Conservation (phyloP, 805 yeast genomes). For the Candida silvatica region DNA sequence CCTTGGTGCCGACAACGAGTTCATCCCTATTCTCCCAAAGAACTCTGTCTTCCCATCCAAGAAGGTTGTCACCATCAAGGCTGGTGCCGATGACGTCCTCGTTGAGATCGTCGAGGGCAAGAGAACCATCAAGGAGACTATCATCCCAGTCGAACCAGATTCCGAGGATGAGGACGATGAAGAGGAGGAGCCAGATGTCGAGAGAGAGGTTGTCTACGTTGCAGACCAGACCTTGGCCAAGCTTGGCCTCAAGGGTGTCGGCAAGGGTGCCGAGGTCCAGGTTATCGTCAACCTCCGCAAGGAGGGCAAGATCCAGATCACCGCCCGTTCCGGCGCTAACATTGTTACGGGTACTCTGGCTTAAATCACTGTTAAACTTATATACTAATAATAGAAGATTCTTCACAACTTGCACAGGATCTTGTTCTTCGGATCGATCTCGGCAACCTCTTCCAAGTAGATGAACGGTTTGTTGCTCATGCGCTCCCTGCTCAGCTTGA, state of each 20-base stretch:
- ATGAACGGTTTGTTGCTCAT: slow-evolving; percentile 3
- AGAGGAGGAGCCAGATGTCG: slow-evolving; percentile 88
- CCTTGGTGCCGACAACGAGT: slow-evolving; percentile 59
- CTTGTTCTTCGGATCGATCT: slow-evolving; percentile 2
- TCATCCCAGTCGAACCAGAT: slow-evolving; percentile 57
- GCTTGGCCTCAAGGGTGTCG: slow-evolving; percentile 63
- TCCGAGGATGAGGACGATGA: slow-evolving; percentile 42
- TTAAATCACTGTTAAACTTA: too few species aligned
- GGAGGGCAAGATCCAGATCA: slow-evolving; percentile 55
- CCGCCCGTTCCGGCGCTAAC: slow-evolving; percentile 48
- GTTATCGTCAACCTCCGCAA: slow-evolving; percentile 55
- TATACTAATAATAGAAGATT: slow-evolving; percentile 4
- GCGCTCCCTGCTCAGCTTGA: slow-evolving; percentile 5
- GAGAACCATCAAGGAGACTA: slow-evolving; percentile 74
- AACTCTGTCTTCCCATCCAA: slow-evolving; percentile 91
- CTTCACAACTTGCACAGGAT: slow-evolving; percentile 4
- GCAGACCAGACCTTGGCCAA: slow-evolving; percentile 73
- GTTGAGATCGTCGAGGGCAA: slow-evolving; percentile 80
- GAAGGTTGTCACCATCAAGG: slow-evolving; percentile 57
- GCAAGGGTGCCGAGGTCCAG: slow-evolving; percentile 60
- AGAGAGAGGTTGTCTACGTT: slow-evolving; percentile 64
- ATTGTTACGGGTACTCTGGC: slow-evolving; percentile 41
- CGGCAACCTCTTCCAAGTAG: slow-evolving; percentile 3
- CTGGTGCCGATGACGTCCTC: slow-evolving; percentile 53
- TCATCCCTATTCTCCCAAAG: slow-evolving; percentile 63